Evolutionary conservation across 768 basidiomycete genomes (phyloP), one percentile per base, ranked within the genome.

Genomic region (Rhodotorula toruloides): DNA sequence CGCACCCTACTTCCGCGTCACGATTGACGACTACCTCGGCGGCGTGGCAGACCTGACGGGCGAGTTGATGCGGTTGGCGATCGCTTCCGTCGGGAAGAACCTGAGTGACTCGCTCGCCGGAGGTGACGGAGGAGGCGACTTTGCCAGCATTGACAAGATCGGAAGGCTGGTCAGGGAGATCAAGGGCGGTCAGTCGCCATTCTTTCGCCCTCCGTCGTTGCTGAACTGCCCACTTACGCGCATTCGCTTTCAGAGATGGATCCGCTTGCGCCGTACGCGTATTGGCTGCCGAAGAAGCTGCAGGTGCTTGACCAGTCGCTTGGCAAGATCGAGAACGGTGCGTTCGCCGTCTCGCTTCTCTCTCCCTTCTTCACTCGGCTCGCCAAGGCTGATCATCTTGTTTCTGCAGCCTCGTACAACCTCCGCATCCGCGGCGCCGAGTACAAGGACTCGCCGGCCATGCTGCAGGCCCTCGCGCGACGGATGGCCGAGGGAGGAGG

Each of bases 11-110:
- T 52, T 65, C 39, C 42, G 29, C 31, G 68, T 74, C n/a, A 68
- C 75, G 8, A 27, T 66, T 40, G 85, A 87, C 46, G 93, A 98
- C 75, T 98, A 96, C 75, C 80, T 97, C 21, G 84, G 97, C 5
- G 96, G 96, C 10, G 79, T 98, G 36, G 89, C 90, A 12, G 96
- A 99, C 78, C 82, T 99, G 29, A 96, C 91, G 0, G 96, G 96
- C 49, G 96, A 99, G 78, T 84, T 98, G 32, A 97, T 98, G 96
- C 84, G 94, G 40, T 88, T 87, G 69, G 91, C 91, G 17, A 94
- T 97, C 65, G 89, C 90, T 52, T 84, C 88, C 52, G 84, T 91
- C 47, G 79, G 67, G 39, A 63, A 58, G 55, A 69, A 60, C 48
- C 17, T 67, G 43, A 42, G 36, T 29, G 46, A 49, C 8, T 40